phyloP scores from a whole-genome alignment of 495 filamentous ascomycete genomes.

The Ramalina intermedia region DNA sequence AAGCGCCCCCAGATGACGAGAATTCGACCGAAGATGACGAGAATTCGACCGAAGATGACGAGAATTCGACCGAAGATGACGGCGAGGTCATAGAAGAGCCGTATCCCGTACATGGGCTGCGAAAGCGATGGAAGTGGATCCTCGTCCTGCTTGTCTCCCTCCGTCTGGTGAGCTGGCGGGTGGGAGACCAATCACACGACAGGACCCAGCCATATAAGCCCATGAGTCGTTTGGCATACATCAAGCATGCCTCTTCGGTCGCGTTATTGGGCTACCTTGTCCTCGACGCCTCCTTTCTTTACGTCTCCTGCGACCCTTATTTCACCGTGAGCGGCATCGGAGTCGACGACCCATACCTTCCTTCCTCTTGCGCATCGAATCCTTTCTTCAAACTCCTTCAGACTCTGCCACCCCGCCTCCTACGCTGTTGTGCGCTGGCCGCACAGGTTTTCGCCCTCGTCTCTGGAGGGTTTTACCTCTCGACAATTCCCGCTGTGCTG shows the following conservation, averaged over 20 bases:
- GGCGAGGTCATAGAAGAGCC: conserved; percentile 4
- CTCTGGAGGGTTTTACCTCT: conserved; percentile 6
- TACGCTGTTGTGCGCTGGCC: conserved; percentile 7
- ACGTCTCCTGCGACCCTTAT: conserved; percentile 9
- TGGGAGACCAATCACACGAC: conserved; percentile 11
- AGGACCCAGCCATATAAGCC: not conserved
- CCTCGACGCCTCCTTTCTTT: conserved; percentile 6
- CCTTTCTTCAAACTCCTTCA: not conserved
- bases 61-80: not conserved
- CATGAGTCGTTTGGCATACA: not conserved
- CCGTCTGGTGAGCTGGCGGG: conserved; percentile 9
- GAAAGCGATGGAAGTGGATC: conserved; percentile 10
- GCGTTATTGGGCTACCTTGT: conserved; percentile 1
- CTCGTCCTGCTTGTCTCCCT: conserved; percentile 10
- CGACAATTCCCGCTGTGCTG: not conserved
- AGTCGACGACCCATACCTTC: conserved; percentile 2
- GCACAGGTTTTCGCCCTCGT: conserved; percentile 9
- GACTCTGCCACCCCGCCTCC: conserved; percentile 9
- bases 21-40: not conserved
- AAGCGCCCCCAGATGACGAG: not conserved
- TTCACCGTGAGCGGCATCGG: conserved; percentile 5
- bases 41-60: not conserved
- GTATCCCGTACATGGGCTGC: conserved; percentile 3
- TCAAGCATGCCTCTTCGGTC: not conserved
- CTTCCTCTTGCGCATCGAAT: not conserved